These are phyloP conservation scores for Pichia sporocuriosa DNA, from an alignment of 805 yeast species.

Conservation along the genomic window DNA sequence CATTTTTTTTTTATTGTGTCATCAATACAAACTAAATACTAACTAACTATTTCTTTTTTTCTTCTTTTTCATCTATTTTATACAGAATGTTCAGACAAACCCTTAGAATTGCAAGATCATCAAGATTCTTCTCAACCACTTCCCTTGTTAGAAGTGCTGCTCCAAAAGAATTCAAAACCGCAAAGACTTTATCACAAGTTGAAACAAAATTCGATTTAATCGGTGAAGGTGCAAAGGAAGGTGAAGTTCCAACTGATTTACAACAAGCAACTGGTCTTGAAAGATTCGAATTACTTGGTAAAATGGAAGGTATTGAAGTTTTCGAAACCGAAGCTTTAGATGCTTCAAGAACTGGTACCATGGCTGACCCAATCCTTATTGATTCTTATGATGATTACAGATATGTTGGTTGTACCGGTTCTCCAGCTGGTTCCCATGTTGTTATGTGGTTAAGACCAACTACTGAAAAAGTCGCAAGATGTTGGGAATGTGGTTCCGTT, in stretches of 20 bases:
- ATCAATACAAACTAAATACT: not conserved
- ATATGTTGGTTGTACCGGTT: constrained; percentile 96
- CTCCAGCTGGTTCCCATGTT: constrained; percentile 88
- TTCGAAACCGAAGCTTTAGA: constrained; percentile 87
- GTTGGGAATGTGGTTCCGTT: constrained; percentile 98
- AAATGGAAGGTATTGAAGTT: constrained; percentile 90
- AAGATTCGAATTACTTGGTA: constrained; percentile 91
- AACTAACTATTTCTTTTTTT: not conserved
- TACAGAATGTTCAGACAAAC: constrained; percentile 31
- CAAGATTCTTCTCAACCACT: constrained; percentile 31
- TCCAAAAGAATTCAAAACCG: constrained; percentile 49
- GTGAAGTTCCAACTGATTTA: constrained; percentile 83
- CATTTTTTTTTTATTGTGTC: not conserved
- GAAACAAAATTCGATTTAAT: constrained; percentile 69
- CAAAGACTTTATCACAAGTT: constrained; percentile 67
- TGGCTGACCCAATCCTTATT: constrained; percentile 79
- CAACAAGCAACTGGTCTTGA: constrained; percentile 98
- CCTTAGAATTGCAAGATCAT: constrained; percentile 30
- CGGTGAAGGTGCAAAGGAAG: constrained; percentile 84
- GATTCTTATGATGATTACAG: constrained; percentile 90
- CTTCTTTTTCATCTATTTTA: not conserved
- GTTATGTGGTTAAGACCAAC: constrained; percentile 91
- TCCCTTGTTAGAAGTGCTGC: constrained; percentile 23
- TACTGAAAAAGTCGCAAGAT: constrained; percentile 77
- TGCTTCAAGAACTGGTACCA: constrained; percentile 83